These are phyloP conservation scores for Gossypium davidsonii DNA, from an alignment of 441 rosid species.

Conservation along the genomic window DNA sequence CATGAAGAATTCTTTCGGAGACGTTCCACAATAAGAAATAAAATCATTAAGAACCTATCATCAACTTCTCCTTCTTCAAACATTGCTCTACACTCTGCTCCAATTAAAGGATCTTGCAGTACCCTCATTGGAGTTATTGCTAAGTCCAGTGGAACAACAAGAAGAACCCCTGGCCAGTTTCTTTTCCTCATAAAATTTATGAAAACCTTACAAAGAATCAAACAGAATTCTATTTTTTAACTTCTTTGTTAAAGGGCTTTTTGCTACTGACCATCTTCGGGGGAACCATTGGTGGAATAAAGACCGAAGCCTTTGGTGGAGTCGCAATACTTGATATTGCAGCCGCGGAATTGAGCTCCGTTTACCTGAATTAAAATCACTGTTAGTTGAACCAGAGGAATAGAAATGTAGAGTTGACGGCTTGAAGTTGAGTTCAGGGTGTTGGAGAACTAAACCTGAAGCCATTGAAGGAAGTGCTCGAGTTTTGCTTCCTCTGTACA, in stretches of 20 bases:
- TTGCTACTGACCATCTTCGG: conserved; percentile 37
- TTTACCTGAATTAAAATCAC: conserved; percentile 42
- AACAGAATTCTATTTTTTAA: too few relatives aligned
- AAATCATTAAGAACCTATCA: conserved; percentile 76
- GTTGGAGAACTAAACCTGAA: conserved; percentile 36
- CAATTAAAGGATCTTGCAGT: conserved; percentile 81
- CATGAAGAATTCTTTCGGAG: conserved; percentile 73
- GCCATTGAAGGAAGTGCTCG: conserved; percentile 58
- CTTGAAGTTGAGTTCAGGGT: background rate
- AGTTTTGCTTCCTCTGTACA: conserved; percentile 45
- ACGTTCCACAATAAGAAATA: conserved; percentile 75
- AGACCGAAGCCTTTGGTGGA: conserved; percentile 66
- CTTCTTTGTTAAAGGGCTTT: background rate
- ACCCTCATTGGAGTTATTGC: conserved; percentile 96
- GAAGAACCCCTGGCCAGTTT: conserved; percentile 46
- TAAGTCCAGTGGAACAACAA: conserved; percentile 75
- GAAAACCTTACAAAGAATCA: background rate
- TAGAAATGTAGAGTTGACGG: background rate
- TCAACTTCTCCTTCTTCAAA: conserved; percentile 79
- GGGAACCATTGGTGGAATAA: conserved; percentile 36
- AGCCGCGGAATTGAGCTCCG: conserved; percentile 63
- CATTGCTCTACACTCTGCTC: conserved; percentile 79
- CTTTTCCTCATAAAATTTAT: background rate
- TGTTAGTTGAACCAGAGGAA: background rate
- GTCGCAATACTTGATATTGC: conserved; percentile 52